These are phyloP conservation scores for Aspergillus eucalypticola DNA, from an alignment of 2,329 filamentous ascomycete species.

Conservation along the genomic window DNA sequence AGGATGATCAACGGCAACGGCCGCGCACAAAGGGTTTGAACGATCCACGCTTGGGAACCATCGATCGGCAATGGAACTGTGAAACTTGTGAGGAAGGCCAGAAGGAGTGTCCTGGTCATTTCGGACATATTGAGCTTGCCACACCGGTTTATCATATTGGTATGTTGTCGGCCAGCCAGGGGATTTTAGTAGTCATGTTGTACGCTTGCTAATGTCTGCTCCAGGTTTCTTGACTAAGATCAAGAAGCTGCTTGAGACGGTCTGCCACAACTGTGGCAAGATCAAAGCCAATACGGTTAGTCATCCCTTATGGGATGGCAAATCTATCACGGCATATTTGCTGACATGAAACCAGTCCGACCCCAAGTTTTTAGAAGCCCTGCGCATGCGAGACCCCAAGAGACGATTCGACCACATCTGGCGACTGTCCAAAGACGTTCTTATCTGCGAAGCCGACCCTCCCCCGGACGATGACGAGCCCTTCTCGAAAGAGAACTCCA, in stretches of 20 bases:
- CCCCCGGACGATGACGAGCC: constrained; percentile 66
- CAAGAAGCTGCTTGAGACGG: constrained; percentile 98
- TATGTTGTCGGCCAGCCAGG: constrained; percentile 34
- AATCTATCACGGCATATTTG: constrained; percentile 52
- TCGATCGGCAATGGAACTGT: constrained; percentile 93
- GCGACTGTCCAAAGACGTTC: constrained; percentile 86
- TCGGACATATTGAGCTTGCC: constrained; percentile 96
- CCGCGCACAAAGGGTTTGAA: constrained; percentile 91
- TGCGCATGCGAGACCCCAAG: constrained; percentile 87
- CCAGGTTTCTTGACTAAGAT: constrained; percentile 96
- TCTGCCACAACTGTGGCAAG: constrained; percentile 99
- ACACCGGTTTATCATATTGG: constrained; percentile 90
- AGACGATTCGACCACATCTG: constrained; percentile 90
- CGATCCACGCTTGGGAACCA: constrained; percentile 92
- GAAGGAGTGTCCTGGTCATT: constrained; percentile 94
- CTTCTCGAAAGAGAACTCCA: constrained; percentile 63
- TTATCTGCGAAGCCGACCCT: constrained; percentile 78
- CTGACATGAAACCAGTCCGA: constrained; percentile 68
- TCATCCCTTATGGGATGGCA: constrained; percentile 64
- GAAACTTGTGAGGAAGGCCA: constrained; percentile 95
- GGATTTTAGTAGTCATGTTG: background rate
- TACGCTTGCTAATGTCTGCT: constrained; percentile 30
- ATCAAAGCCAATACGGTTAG: constrained; percentile 97
- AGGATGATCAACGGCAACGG: constrained; percentile 85
- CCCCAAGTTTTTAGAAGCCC: constrained; percentile 76